Evolutionary conservation across 2,329 filamentous ascomycete species (phyloP).

Genomic region (Diplodia seriata): DNA sequence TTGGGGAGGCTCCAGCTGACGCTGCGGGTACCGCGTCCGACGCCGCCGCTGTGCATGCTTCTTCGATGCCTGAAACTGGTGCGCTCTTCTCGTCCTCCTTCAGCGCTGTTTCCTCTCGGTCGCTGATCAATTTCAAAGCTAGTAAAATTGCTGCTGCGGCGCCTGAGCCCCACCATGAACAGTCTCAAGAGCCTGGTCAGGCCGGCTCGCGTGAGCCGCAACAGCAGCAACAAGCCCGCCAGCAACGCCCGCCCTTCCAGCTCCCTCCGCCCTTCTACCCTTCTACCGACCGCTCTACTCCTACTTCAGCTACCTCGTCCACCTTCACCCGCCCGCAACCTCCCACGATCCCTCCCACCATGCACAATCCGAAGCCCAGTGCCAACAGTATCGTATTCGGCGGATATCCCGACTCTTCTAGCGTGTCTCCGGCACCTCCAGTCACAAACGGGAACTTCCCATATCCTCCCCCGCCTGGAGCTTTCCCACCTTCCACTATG

Average conservation of each 20-base stretch:
- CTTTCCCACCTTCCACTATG: constrained; percentile 41
- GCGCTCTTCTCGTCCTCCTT: not conserved
- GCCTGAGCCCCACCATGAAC: not conserved
- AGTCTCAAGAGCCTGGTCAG: constrained; percentile 42
- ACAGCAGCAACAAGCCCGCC: constrained; percentile 29
- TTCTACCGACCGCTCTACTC: constrained; percentile 38
- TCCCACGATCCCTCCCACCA: constrained; percentile 12
- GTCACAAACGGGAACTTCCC: constrained; percentile 35
- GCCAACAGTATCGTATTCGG: constrained; percentile 49
- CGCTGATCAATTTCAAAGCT: not conserved
- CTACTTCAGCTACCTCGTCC: constrained; percentile 39
- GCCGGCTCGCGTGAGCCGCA: constrained; percentile 45
- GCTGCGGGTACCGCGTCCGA: not conserved
- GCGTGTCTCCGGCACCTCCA: constrained; percentile 48
- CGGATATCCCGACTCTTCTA: constrained; percentile 46
- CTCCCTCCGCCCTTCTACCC: constrained; percentile 49
- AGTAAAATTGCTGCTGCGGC: not conserved
- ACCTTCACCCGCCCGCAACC: constrained; percentile 30
- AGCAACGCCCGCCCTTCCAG: constrained; percentile 37
- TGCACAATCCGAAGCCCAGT: constrained; percentile 33
- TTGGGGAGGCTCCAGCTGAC: constrained; percentile 2
- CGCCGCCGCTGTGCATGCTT: not conserved
- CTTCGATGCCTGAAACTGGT: not conserved
- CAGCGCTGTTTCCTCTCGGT: not conserved
- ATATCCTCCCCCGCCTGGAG: constrained; percentile 41